Evolutionary conservation across 129 eudicot species (phyloP), one percentile per base, ranked within the genome.

Genomic region (Ambrosia trifida): DNA sequence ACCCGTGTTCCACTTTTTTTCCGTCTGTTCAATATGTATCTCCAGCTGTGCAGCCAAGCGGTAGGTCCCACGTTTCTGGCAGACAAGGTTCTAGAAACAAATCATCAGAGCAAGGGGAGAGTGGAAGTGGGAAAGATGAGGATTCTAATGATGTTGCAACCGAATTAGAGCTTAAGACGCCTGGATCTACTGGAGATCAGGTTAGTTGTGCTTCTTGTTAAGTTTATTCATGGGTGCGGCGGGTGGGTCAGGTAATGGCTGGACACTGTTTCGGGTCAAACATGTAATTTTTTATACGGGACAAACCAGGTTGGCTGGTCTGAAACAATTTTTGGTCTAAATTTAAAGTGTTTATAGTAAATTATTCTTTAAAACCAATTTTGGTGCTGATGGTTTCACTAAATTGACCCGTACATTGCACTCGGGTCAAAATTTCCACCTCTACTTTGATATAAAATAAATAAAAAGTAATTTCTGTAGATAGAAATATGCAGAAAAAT

Each of bases 131-230:
- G 19, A 88, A 82, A 78, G 79, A 74, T 18, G 90, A 83, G 66
- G 91, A 83, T 64, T 89, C 98, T 18, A 74, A 79, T 82, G 92
- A 83, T 35, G 93, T 93, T 57, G 87, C 88, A 11, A 93, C 96
- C 7, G 95, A 93, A 24, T 79, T 93, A 28, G 98, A 87, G 83
- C 95, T 89, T 33, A 93, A 93, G 73, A 87, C 92, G 46, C 96
- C 98, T 11, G 96, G 96, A 72, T 86, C 95, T 50, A 79, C 95
- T 13, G 84, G 80, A 41, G 96, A 89, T 70, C 89, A 85, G 95
- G 98, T 93, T 54, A 70, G 64, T 35, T 17, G 2, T 14, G 53
- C 66, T 20, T n/a, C 19, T 52, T 56, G 6, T 43, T 66, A 31
- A 53, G 7, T 16, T 54, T 7, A 3, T 43, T 57, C 45, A 64